These are phyloP conservation scores for Nothophoma quercina DNA, from an alignment of 2,329 filamentous ascomycete genomes.

Conservation along the genomic window DNA sequence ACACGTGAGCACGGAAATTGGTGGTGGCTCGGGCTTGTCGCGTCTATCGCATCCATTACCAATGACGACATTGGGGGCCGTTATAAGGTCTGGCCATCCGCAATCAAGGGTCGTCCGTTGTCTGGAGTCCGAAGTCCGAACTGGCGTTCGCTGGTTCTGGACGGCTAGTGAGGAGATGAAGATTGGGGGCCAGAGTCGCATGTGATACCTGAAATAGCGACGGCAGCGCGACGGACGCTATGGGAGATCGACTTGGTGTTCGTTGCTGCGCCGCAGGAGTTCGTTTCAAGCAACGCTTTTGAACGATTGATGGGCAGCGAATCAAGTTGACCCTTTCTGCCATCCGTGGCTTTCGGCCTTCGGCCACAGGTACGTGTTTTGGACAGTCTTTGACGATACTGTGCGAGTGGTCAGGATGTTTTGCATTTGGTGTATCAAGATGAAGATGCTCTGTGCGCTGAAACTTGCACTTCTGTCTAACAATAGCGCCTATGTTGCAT, in stretches of 20 bases:
- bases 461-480: no score
- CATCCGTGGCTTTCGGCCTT: slow-evolving; percentile 19
- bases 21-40: slow-evolving; percentile 6
- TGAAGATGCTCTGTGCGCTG: no score
- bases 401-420: neutral
- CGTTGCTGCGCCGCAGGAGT: slow-evolving; percentile 27
- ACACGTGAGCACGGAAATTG: slow-evolving; percentile 18
- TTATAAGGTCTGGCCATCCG: neutral
- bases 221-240: slow-evolving; percentile 25
- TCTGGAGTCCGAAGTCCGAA: neutral
- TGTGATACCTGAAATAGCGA: slow-evolving; percentile 7
- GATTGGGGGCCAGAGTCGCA: slow-evolving; percentile 6
- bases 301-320: slow-evolving; percentile 8
- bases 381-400: neutral
- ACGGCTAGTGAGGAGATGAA: neutral
- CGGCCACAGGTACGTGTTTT: neutral
- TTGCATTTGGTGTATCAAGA: no score
- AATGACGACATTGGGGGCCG: slow-evolving; percentile 1
- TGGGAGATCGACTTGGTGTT: slow-evolving; percentile 17
- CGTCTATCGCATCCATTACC: neutral
- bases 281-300: slow-evolving; percentile 20
- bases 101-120: no score
- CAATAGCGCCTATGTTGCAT: no score
- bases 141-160: neutral
- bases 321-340: slow-evolving; percentile 27